Percentiles rank a stretch among this genome's conserved stretches.
These are phyloP conservation scores for Entomortierella chlamydospora DNA, from an alignment of 192 early-diverging fungal species.

Conservation along the genomic window DNA sequence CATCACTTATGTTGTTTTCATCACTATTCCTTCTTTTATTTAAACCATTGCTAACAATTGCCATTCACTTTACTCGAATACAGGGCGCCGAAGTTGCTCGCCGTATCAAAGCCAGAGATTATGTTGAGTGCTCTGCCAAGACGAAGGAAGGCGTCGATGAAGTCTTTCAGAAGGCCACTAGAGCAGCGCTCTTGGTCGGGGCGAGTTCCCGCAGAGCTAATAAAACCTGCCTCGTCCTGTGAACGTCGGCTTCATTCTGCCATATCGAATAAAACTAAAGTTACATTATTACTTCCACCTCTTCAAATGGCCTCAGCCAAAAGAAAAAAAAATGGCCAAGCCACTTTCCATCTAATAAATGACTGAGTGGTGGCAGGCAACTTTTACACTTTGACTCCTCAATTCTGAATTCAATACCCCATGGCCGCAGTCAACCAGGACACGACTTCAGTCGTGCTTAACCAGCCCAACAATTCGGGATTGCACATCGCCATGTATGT, in stretches of 20 bases:
- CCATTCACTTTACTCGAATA: too few relatives aligned
- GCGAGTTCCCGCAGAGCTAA: too few relatives aligned
- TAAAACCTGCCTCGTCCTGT: too few relatives aligned
- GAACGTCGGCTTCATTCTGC: too few relatives aligned
- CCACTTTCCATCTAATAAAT: too few relatives aligned
- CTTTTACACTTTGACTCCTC: conserved; percentile 8
- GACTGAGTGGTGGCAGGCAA: conserved; percentile 29
- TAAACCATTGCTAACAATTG: neutral
- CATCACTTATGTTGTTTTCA: too few relatives aligned
- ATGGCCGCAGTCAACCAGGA: conserved; percentile 52
- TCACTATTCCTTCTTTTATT: neutral
- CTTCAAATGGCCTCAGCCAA: too few relatives aligned
- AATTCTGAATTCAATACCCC: neutral
- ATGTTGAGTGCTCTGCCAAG: conserved; percentile 92
- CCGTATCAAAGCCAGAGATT: conserved; percentile 85
- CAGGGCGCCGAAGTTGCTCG: conserved; percentile 82
- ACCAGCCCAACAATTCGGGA: conserved; percentile 67
- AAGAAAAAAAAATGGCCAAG: too few relatives aligned
- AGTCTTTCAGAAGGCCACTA: conserved; percentile 87
- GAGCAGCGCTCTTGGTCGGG: conserved; percentile 77
- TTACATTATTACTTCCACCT: too few relatives aligned
- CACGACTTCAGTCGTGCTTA: conserved; percentile 59
- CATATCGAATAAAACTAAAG: too few relatives aligned
- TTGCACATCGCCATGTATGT: conserved; percentile 62
- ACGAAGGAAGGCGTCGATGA: conserved; percentile 83